phyloP scores from a whole-genome alignment of 129 eudicot genomes.

The Escallonia rubra region DNA sequence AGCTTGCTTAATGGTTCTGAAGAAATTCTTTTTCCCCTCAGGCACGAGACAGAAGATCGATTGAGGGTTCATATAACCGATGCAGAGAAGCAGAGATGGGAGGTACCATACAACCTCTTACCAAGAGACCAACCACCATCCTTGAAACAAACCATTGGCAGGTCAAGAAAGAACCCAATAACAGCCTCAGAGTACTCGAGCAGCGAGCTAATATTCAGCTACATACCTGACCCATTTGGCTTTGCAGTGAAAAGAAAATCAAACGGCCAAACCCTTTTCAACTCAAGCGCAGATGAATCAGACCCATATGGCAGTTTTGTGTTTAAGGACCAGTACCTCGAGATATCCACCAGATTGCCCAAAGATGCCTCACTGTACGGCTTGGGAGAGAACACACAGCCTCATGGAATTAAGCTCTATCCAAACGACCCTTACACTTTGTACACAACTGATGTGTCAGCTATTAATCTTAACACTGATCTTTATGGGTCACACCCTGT shows the following conservation, averaged over 20 bases:
- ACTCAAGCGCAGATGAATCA: slow-evolving; percentile 39
- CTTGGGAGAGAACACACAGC: slow-evolving; percentile 88
- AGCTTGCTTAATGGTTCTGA: not conserved
- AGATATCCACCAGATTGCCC: slow-evolving; percentile 73
- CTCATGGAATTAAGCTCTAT: slow-evolving; percentile 75
- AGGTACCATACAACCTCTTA: slow-evolving; percentile 77
- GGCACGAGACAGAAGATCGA: slow-evolving; percentile 82
- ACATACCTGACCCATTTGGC: slow-evolving; percentile 68
- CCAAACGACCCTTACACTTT: slow-evolving; percentile 94
- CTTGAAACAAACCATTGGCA: slow-evolving; percentile 31
- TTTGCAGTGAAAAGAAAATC: slow-evolving; percentile 76
- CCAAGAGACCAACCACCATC: slow-evolving; percentile 70
- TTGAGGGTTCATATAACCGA: slow-evolving; percentile 86
- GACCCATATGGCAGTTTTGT: slow-evolving; percentile 54
- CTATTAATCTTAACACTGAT: slow-evolving; percentile 77
- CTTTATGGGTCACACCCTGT: slow-evolving; percentile 95
- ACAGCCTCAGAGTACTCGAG: slow-evolving; percentile 36
- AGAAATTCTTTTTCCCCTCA: slow-evolving; percentile 9
- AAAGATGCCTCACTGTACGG: slow-evolving; percentile 79
- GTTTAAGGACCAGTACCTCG: slow-evolving; percentile 89
- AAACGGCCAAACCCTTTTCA: slow-evolving; percentile 69
- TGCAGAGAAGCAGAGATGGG: slow-evolving; percentile 86
- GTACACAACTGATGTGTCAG: slow-evolving; percentile 77
- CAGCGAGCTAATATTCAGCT: slow-evolving; percentile 51
- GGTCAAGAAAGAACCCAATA: slow-evolving; percentile 31